phyloP scores from a whole-genome alignment of 2,329 filamentous ascomycete genomes.

The Colletotrichum nymphaeae region DNA sequence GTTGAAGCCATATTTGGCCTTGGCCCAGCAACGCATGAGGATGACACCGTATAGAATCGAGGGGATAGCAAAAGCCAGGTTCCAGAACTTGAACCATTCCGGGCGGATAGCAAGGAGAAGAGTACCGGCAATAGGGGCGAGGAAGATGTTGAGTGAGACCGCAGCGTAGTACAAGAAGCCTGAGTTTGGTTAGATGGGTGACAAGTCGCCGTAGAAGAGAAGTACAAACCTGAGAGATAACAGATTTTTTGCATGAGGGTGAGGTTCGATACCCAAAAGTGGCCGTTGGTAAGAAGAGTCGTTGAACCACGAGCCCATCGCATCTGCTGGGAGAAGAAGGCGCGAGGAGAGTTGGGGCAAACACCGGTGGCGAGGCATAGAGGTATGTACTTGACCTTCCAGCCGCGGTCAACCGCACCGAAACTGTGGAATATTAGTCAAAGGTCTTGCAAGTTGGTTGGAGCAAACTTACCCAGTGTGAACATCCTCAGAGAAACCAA shows the following conservation, averaged over 20 bases:
- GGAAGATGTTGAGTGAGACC: constrained; percentile 52
- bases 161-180: constrained; percentile 53
- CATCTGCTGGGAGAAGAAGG: constrained; percentile 57
- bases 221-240: constrained; percentile 48
- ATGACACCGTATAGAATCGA: constrained; percentile 52
- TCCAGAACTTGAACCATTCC: constrained; percentile 55
- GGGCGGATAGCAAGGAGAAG: constrained; percentile 52
- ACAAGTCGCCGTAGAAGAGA: fast-evolving
- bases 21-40: constrained; percentile 53
- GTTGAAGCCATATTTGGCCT: constrained; percentile 53
- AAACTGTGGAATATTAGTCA: constrained; percentile 40
- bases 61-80: constrained; percentile 55
- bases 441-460: too few relatives aligned
- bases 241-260: constrained; percentile 53
- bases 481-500: constrained; percentile 57
- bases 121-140: constrained; percentile 52
- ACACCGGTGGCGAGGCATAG: constrained; percentile 55
- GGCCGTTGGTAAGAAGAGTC: constrained; percentile 52
- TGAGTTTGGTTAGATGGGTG: constrained; percentile 8
- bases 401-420: constrained; percentile 53
- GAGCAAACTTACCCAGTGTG: constrained; percentile 49
- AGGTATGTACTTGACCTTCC: constrained; percentile 55
- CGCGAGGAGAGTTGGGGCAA: constrained; percentile 53
- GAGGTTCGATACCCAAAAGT: constrained; percentile 53
- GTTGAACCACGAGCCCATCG: constrained; percentile 54